phyloP scores from a whole-genome alignment of 257 asterid genomes.

The Ophiorrhiza pumila region DNA sequence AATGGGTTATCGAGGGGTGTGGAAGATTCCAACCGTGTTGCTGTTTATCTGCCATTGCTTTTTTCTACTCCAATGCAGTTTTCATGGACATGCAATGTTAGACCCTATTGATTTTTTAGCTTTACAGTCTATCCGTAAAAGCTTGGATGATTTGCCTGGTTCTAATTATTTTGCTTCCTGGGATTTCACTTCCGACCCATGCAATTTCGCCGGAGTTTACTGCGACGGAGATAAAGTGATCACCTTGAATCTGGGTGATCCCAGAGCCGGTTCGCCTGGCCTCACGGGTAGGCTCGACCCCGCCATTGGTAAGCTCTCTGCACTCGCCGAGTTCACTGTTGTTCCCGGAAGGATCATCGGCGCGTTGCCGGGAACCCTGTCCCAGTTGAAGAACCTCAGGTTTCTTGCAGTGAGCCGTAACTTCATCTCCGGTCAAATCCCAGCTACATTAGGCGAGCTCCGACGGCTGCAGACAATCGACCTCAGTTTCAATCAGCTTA shows the following conservation, averaged over 20 bases:
- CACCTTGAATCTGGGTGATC: conserved; percentile 83
- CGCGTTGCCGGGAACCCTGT: conserved; percentile 52
- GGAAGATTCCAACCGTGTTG: conserved; percentile 1
- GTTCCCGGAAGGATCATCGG: conserved; percentile 87
- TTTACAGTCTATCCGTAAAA: conserved; percentile 63
- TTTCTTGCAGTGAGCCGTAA: conserved; percentile 72
- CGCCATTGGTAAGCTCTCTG: conserved; percentile 69
- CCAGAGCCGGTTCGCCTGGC: conserved; percentile 86
- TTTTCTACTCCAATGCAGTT: conserved; percentile 9
- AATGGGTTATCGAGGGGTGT: conserved; percentile 22
- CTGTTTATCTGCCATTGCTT: conserved; percentile 23
- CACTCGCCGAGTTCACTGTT: conserved; percentile 65
- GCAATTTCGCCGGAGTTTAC: conserved; percentile 73
- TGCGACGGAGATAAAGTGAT: conserved; percentile 67
- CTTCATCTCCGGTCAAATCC: conserved; percentile 64
- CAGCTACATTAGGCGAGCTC: conserved; percentile 60
- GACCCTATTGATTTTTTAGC: conserved; percentile 90
- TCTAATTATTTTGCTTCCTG: conserved; percentile 70
- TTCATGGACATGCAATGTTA: conserved; percentile 42
- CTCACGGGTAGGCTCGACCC: conserved; percentile 63
- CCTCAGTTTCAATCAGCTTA: conserved; percentile 67
- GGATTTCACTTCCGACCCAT: conserved; percentile 94
- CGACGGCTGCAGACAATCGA: conserved; percentile 63
- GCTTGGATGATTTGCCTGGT: conserved; percentile 71
- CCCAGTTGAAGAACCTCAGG: conserved; percentile 49